These are phyloP conservation scores for Penicillium fuscoglaucum DNA, from an alignment of 2,329 filamentous ascomycete genomes.

Conservation along the genomic window DNA sequence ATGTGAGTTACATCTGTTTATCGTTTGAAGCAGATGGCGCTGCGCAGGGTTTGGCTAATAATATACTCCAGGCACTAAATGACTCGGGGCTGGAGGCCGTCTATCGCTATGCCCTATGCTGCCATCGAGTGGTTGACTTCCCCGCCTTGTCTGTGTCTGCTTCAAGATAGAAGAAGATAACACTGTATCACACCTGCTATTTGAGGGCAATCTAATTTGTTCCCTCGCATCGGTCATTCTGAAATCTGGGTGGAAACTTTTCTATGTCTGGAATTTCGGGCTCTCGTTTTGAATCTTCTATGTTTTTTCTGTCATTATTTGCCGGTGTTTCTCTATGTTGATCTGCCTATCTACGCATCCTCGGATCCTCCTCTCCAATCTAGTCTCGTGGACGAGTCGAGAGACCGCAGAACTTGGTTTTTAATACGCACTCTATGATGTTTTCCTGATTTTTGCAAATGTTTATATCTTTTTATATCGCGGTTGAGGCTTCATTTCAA, in stretches of 20 bases:
- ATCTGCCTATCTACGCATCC: background rate
- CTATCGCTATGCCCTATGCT: background rate
- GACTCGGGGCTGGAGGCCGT: background rate
- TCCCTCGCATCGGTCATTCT: background rate
- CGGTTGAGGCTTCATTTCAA: too few relatives aligned
- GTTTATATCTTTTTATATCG: background rate
- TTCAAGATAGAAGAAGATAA: background rate
- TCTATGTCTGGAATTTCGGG: background rate
- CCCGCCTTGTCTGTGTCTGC: background rate
- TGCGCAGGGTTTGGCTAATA: conserved; percentile 12
- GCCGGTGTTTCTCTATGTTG: background rate
- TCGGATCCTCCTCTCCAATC: background rate
- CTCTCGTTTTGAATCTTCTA: background rate
- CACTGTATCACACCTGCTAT: conserved; percentile 2
- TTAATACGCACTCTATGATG: background rate
- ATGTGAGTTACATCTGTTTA: background rate
- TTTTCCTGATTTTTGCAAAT: too few relatives aligned
- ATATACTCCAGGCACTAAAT: background rate
- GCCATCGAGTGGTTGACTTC: background rate
- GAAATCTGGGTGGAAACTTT: background rate
- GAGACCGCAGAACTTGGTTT: background rate
- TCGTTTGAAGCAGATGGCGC: background rate
- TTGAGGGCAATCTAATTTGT: background rate
- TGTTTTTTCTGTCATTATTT: background rate
- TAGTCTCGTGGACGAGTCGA: background rate